Evolutionary conservation across 768 basidiomycete species (phyloP), one percentile per base, ranked within the genome.

Genomic region (Tephrocybe sp.): DNA sequence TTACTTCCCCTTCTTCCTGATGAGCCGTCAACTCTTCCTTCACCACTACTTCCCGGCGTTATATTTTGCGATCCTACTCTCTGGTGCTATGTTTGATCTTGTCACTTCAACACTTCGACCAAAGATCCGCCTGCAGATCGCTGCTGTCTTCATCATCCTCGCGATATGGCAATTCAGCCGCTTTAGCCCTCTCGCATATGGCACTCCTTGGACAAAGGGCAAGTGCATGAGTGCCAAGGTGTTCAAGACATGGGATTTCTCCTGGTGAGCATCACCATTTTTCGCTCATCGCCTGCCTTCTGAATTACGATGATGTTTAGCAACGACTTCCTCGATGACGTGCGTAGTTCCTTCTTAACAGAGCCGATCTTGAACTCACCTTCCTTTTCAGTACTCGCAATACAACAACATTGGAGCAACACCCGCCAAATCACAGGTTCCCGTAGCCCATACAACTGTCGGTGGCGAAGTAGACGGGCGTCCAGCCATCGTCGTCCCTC

Each of bases 31-130:
- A 62, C 84, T 98, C 39, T 99, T 99, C 80, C 70, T 99, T 19
- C 95, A 98, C 64, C 97, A 98, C 71, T 98, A 98, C 66, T 88
- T 98, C 71, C 97, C 95, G 0, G 93, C 94, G 0, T 74, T 99
- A n/a, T 95, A 93, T 63, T 94, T 90, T 57, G 84, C 88, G n/a
- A 82, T 92, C 57, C 79, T 99, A 11, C 73, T 92, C 19, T 76
- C 77, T 22, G 86, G 86, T 45, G 74, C 74, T 3, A 76, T 87
- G 2, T 97, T 98, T 59, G 97, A 99, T 67, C 77, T 94, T 40
- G 67, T 83, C 30, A 97, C 94, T 1, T 86, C 89, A 23, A 77
- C 78, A 1, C 68, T 98, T 7, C 77, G 85, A 25, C 91, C 93
- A 0, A 75, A 82, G 30, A 69, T 91, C 25, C 76, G 94, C 23